phyloP scores from a whole-genome alignment of 768 basidiomycete species.

The Sutorius australiensis region DNA sequence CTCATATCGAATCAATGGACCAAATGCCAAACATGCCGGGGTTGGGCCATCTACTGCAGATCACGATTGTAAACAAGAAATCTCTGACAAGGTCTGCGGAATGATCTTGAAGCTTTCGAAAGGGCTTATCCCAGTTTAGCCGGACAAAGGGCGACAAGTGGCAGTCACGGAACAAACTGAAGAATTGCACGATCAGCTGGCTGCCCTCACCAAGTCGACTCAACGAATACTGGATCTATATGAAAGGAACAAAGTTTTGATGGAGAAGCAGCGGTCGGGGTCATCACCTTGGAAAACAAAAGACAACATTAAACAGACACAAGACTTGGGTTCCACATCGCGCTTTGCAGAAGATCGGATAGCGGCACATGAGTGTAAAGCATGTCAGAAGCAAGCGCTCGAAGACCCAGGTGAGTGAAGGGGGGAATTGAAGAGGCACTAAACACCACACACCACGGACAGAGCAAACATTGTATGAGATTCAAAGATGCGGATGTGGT shows the following conservation, averaged over 20 bases:
- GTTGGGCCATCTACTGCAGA: no score
- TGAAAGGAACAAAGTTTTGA: no score
- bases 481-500: conserved; percentile 43
- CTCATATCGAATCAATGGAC: not conserved
- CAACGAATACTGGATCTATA: no score
- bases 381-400: conserved; percentile 32
- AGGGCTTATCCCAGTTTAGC: no score
- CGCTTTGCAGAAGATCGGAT: conserved; percentile 45
- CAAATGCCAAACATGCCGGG: not conserved
- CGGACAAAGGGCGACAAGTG: no score
- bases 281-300: conserved; percentile 34
- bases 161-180: no score
- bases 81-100: no score
- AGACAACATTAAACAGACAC: conserved; percentile 49
- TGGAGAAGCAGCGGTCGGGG: no score
- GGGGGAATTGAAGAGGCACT: not conserved
- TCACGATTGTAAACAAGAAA: no score
- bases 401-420: conserved; percentile 46
- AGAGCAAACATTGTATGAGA: conserved; percentile 57
- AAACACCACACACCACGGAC: conserved; percentile 4
- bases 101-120: no score
- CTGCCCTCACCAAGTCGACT: no score
- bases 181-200: no score
- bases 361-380: not conserved
- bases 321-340: conserved; percentile 52